Evolutionary conservation across 2,329 filamentous ascomycete genomes (phyloP), one percentile per base, ranked within the genome.

Genomic region (Colletotrichum musae): DNA sequence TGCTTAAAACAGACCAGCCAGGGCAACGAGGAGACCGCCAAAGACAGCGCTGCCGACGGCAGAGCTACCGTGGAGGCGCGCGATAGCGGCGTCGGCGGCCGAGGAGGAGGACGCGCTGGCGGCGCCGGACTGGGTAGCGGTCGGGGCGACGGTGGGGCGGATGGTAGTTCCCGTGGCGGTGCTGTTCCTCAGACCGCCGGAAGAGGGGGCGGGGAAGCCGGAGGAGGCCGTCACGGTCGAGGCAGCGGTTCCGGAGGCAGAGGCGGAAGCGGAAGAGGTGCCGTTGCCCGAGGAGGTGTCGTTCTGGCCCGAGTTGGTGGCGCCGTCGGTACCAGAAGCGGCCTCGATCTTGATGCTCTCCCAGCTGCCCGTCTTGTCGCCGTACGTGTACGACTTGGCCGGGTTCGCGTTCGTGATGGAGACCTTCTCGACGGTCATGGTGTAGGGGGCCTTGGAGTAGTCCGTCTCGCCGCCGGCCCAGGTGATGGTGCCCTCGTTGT

Each of bases 401-500:
- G 76, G 76, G 68, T 76, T 77, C 18, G 74, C 62, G 60, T 84
- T 82, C 41, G 89, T 81, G 13, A 82, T 82, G 75, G 87, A 82
- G 58, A 77, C 65, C n/a, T 73, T 77, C 64, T 77, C 68, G 3
- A 92, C 83, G 63, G 83, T 85, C 88, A 91, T 91, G 69, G 84
- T 87, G 79, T 85, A 92, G 5, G 89, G 89, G 15, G 50, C 62
- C 67, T 70, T 70, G 16, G 67, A 45, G 56, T 70, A 70, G 51
- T 70, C 67, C 50, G 87, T 89, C 66, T 76, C 54, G 61, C 86
- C 86, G 67, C 86, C 86, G 72, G 86, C 86, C 86, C 86, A 88
- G 61, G 84, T 77, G 72, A 87, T 82, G n/a, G 85, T 87, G 21
- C 77, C 71, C 70, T 80, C 28, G 73, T 77, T 62, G 75, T 84